Evolutionary conservation across 2,329 filamentous ascomycete species (phyloP).

Genomic region (Aureobasidium sp.): DNA sequence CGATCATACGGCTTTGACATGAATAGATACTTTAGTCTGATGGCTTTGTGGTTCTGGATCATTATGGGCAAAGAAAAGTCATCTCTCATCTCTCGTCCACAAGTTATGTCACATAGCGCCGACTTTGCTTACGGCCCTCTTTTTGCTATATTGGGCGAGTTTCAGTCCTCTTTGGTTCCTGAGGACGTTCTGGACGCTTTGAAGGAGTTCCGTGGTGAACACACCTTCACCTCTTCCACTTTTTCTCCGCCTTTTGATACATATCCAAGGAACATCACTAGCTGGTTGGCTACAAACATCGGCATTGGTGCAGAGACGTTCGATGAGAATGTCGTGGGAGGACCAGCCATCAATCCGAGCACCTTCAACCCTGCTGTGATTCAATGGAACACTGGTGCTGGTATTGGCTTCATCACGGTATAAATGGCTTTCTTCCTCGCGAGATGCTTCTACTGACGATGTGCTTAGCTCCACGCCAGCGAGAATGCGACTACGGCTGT

Average conservation of each 20-base stretch:
- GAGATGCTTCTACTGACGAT: neutral
- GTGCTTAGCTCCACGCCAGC: slow-evolving; percentile 31
- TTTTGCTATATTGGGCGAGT: slow-evolving; percentile 48
- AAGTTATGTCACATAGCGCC: slow-evolving; percentile 51
- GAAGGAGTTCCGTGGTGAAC: slow-evolving; percentile 46
- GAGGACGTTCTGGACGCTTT: slow-evolving; percentile 35
- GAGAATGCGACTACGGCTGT: slow-evolving; percentile 36
- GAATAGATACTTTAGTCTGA: slow-evolving; percentile 54
- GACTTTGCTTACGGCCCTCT: slow-evolving; percentile 55
- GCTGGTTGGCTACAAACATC: slow-evolving; percentile 51
- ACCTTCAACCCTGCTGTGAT: slow-evolving; percentile 55
- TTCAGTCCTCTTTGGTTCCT: slow-evolving; percentile 43
- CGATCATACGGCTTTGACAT: slow-evolving; percentile 58
- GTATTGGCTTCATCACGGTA: slow-evolving; percentile 29
- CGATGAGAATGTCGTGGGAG: slow-evolving; percentile 49
- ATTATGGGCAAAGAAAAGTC: slow-evolving; percentile 44
- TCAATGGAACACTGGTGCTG: slow-evolving; percentile 47
- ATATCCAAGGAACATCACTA: slow-evolving; percentile 51
- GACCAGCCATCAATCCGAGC: slow-evolving; percentile 44
- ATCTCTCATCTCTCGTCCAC: slow-evolving; percentile 35
- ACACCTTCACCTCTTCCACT: slow-evolving; percentile 46
- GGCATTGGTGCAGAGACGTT: slow-evolving; percentile 57
- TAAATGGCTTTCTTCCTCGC: too few species aligned
- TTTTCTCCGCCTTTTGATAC: slow-evolving; percentile 54
- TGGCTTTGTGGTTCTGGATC: slow-evolving; percentile 54